Evolutionary conservation across 1,139 yeast species (phyloP).

Genomic region (Maudiozyma humilis): DNA sequence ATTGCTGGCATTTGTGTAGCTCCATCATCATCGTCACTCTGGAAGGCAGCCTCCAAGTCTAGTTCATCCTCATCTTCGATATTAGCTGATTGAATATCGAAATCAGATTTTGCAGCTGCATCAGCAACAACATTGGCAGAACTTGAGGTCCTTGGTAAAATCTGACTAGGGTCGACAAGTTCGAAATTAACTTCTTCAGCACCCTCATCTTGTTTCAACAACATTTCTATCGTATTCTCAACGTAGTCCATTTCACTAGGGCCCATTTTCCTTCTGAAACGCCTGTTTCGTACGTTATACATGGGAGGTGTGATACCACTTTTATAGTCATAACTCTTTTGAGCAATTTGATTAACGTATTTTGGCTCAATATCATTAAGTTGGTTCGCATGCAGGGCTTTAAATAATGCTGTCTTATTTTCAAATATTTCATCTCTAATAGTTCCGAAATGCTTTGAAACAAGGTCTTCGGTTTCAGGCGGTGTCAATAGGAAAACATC

Average conservation of each 20-base stretch:
- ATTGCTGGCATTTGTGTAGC: not conserved
- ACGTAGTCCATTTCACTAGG: conserved; percentile 53
- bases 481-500: conserved; percentile 35
- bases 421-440: conserved; percentile 29
- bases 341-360: conserved; percentile 37
- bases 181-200: conserved; percentile 81
- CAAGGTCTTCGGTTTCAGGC: conserved; percentile 28
- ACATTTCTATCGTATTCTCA: conserved; percentile 69
- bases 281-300: conserved; percentile 43
- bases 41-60: conserved; percentile 35
- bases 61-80: conserved; percentile 35
- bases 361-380: conserved; percentile 40
- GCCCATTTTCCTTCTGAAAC: conserved; percentile 47
- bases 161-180: conserved; percentile 45
- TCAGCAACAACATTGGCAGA: conserved; percentile 1
- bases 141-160: conserved; percentile 2
- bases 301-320: conserved; percentile 83
- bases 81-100: conserved; percentile 15
- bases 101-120: not conserved
- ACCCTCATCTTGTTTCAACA: conserved; percentile 67
- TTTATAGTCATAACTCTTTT: conserved; percentile 45
- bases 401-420: conserved; percentile 19
- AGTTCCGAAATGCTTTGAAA: conserved; percentile 33
- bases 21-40: conserved; percentile 32
- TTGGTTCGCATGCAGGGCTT: conserved; percentile 17